phyloP scores from a whole-genome alignment of 2,329 filamentous ascomycete species.

The Trichoderma koningii region DNA sequence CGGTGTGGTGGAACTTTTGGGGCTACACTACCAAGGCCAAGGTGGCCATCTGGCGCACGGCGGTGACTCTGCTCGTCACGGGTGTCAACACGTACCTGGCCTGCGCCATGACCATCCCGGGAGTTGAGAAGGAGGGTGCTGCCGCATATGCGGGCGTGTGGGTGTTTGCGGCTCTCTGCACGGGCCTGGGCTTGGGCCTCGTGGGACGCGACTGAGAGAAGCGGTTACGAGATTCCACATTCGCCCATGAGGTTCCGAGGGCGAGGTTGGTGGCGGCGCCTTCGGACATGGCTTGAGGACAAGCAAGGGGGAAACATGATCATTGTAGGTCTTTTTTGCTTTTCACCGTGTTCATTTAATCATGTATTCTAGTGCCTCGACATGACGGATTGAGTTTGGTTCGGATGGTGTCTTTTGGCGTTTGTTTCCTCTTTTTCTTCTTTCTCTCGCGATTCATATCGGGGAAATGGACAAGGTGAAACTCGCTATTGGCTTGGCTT shows the following conservation, averaged over 20 bases:
- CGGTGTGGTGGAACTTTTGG: conserved; percentile 72
- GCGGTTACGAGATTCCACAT: neutral
- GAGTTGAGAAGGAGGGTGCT: conserved; percentile 71
- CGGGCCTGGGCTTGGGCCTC: conserved; percentile 57
- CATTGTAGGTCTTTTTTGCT: neutral
- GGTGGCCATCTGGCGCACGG: conserved; percentile 65
- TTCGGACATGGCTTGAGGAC: neutral
- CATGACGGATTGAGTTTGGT: neutral
- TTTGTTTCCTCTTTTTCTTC: neutral
- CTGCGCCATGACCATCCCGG: conserved; percentile 65
- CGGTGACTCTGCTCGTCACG: conserved; percentile 59
- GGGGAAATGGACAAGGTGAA: neutral
- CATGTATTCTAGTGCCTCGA: conserved; percentile 11
- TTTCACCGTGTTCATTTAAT: neutral
- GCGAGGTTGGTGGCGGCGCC: neutral
- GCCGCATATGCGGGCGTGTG: conserved; percentile 73
- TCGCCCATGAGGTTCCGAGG: neutral
- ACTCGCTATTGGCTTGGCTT: conserved; percentile 5
- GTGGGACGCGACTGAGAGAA: conserved; percentile 48
- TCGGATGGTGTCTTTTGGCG: neutral
- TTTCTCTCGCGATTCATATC: neutral
- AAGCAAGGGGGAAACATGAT: neutral
- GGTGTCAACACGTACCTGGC: conserved; percentile 63
- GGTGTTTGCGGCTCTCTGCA: conserved; percentile 64
- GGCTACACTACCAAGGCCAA: conserved; percentile 65